Evolutionary conservation across 129 eudicot species (phyloP), one percentile per base, ranked within the genome.

Genomic region (Oenanthe sinensis): DNA sequence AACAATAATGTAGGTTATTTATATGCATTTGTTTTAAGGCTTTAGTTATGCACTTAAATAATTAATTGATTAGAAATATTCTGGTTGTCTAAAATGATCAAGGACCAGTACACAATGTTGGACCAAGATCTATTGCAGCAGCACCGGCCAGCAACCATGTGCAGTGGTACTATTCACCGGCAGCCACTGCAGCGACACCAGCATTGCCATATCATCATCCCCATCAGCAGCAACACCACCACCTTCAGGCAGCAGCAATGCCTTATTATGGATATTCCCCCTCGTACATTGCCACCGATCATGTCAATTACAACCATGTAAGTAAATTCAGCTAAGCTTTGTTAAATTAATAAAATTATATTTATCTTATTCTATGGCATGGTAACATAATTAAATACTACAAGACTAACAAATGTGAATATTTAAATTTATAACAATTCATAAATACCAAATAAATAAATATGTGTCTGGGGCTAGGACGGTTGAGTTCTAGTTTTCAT

Each of bases 211-310:
- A 47, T 44, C 33, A n/a, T 47, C 26, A 69, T 91, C 43, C 88
- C 88, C 88, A 84, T 67, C 92, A 85, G 8, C 96, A 43, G 52
- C 76, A 72, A 11, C 76, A 72, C 8, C 75, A 43, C 39, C 50
- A 43, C 36, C 76, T 87, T 43, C 97, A 88, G 79, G 88, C 86
- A 52, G 91, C 81, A 12, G 85, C 93, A 39, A 80, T 88, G 44
- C 93, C 96, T 47, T 87, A 85, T 60, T 94, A 89, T 84, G 97
- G 97, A 81, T 89, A 94, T 50, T 83, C 96, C 68, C 97, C 98
- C 6, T 80, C 98, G 13, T 94, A 94, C 87, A 82, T 89, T 72
- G 88, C 97, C 6, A 92, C 75, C 46, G 75, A 70, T 70, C 75
- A 94, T 78, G 89, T 85, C 84, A 84, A 85, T 75, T 94, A 89